Percentiles rank a stretch among this genome's conserved stretches.
These are phyloP conservation scores for Colletotrichum musicola DNA, from an alignment of 2,329 filamentous ascomycete genomes.

Conservation along the genomic window DNA sequence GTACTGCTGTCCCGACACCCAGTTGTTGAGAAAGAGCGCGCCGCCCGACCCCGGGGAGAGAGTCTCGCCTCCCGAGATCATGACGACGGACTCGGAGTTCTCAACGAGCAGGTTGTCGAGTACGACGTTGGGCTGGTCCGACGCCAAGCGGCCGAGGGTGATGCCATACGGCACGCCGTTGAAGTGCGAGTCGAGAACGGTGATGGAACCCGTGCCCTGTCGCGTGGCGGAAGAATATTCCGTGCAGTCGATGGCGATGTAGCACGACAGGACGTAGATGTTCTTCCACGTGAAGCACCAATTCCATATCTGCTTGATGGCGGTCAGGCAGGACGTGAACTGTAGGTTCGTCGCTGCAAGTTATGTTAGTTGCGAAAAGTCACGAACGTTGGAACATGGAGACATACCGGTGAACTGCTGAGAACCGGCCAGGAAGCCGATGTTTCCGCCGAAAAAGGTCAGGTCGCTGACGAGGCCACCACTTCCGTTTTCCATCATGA, in stretches of 20 bases:
- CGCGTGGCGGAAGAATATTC: background rate
- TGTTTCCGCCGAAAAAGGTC: background rate
- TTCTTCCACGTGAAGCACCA: constrained; percentile 74
- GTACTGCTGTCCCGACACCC: constrained; percentile 25
- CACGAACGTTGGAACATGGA: too few species aligned
- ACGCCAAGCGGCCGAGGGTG: background rate
- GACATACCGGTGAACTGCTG: constrained; percentile 5
- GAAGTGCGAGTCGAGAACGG: constrained; percentile 30
- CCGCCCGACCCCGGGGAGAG: background rate
- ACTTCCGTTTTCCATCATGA: constrained; percentile 21
- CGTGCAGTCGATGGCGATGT: constrained; percentile 42
- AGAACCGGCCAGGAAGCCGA: constrained; percentile 5
- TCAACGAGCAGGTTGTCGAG: background rate
- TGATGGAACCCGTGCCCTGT: constrained; percentile 40
- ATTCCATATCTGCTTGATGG: constrained; percentile 76
- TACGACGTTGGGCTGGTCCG: background rate
- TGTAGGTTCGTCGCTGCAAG: constrained; percentile 65
- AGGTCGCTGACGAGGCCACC: constrained; percentile 8
- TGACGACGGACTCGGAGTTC: background rate
- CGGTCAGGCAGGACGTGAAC: constrained; percentile 72
- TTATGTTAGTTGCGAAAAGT: too few species aligned
- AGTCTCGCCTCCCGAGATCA: background rate
- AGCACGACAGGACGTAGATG: constrained; percentile 42
- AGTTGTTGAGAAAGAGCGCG: constrained; percentile 18
- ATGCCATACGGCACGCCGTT: constrained; percentile 1